These are phyloP conservation scores for Trichosporon sp. DNA, from an alignment of 1,284 basidiomycete species.

Conservation along the genomic window DNA sequence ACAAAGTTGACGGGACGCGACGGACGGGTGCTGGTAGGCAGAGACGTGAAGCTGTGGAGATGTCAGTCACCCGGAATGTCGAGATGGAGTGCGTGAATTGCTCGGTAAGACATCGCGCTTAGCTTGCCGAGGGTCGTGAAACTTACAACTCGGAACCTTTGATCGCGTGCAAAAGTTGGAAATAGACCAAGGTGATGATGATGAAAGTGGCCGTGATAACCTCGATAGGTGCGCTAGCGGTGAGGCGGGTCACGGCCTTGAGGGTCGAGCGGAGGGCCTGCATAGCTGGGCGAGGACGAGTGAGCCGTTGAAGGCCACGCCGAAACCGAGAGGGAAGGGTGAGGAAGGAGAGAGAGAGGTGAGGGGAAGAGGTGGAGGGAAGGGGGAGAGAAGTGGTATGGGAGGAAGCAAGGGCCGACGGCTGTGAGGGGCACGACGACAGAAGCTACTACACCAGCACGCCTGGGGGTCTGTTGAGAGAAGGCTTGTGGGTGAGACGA, in stretches of 20 bases:
- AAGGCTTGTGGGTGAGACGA: conserved; percentile 16
- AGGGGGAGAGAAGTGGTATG: neutral
- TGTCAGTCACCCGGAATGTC: conserved; percentile 15
- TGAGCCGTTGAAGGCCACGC: conserved; percentile 19
- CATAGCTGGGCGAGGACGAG: conserved; percentile 8
- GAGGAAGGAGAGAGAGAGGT: neutral
- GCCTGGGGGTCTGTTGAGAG: conserved; percentile 17
- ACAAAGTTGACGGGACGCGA: conserved; percentile 48
- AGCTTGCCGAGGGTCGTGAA: neutral
- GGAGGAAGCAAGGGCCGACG: conserved; percentile 14
- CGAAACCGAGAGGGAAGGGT: conserved; percentile 1
- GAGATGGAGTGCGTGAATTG: neutral
- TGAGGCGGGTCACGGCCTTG: conserved; percentile 52
- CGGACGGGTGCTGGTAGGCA: conserved; percentile 40
- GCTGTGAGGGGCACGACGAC: conserved; percentile 17
- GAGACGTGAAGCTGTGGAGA: conserved; percentile 38
- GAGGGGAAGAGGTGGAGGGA: conserved; percentile 10
- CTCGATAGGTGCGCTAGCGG: conserved; percentile 65
- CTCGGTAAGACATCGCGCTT: neutral
- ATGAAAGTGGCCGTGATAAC: conserved; percentile 85
- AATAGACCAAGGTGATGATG: conserved; percentile 85
- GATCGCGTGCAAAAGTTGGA: conserved; percentile 83
- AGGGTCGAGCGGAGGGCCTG: conserved; percentile 44
- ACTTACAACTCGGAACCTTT: conserved; percentile 63
- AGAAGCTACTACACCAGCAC: conserved; percentile 5